These are phyloP conservation scores for Mycena olivaceomarginata DNA, from an alignment of 768 basidiomycete species.

Conservation along the genomic window DNA sequence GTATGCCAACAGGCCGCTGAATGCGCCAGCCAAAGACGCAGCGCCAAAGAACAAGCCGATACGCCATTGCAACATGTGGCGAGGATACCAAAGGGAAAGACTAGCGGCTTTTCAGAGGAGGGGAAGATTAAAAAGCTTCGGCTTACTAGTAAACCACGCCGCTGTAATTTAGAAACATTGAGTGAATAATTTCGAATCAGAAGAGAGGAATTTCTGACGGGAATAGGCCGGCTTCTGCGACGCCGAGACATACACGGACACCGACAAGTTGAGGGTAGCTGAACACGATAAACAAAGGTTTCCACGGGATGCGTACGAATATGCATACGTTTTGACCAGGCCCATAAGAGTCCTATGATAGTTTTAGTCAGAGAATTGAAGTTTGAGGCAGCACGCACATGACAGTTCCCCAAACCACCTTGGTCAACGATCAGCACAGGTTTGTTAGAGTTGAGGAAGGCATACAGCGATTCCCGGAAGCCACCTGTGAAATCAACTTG, in stretches of 20 bases:
- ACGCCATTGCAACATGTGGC: slow-evolving; percentile 75
- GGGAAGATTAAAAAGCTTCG: background rate
- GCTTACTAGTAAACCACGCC: slow-evolving; percentile 84
- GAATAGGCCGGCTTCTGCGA: slow-evolving; percentile 83
- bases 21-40: slow-evolving; percentile 78
- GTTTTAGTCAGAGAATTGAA: background rate
- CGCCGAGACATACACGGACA: slow-evolving; percentile 74
- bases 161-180: slow-evolving; percentile 7
- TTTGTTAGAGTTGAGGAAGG: background rate
- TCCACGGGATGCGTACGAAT: background rate
- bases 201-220: slow-evolving; percentile 53
- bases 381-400: slow-evolving; percentile 63
- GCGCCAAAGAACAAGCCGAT: slow-evolving; percentile 81
- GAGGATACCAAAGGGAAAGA: slow-evolving; percentile 83
- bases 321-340: slow-evolving; percentile 75
- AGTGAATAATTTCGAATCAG: background rate
- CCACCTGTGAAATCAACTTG: slow-evolving; percentile 63
- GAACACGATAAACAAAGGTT: background rate
- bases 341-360: slow-evolving; percentile 76
- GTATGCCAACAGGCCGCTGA: slow-evolving; percentile 77
- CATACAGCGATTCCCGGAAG: slow-evolving; percentile 79
- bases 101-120: slow-evolving; percentile 50
- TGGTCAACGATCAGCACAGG: background rate
- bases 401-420: slow-evolving; percentile 80
- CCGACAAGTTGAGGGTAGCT: slow-evolving; percentile 80